These are phyloP conservation scores for Aristolochia fimbriata DNA, from an alignment of 164 flowering plant species.

Conservation along the genomic window DNA sequence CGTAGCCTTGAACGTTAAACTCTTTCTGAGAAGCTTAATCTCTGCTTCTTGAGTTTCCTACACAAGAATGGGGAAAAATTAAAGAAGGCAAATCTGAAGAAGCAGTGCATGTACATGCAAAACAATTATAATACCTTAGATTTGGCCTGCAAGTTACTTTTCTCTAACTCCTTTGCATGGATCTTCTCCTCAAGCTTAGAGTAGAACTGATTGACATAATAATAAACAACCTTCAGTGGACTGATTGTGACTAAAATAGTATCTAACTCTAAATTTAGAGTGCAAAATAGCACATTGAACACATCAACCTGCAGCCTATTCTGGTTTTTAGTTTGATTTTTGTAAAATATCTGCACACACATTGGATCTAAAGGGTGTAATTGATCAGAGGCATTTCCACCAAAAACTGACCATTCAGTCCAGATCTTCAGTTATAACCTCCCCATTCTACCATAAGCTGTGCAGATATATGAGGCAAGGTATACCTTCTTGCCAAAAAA, in stretches of 20 bases:
- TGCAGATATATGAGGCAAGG: background rate
- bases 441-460: conserved; percentile 2
- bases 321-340: too few species aligned
- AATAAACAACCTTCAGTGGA: too few species aligned
- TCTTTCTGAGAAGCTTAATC: conserved; percentile 71
- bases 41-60: conserved; percentile 92
- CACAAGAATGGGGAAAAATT: conserved; percentile 1
- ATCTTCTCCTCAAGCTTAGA: conserved; percentile 84
- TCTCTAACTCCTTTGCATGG: conserved; percentile 76
- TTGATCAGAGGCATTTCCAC: too few species aligned
- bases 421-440: background rate
- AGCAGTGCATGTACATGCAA: background rate
- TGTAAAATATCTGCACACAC: too few species aligned
- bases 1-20: conserved; percentile 78
- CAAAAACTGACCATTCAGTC: too few species aligned
- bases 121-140: conserved; percentile 47
- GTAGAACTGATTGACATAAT: conserved; percentile 44
- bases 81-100: background rate
- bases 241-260: too few species aligned
- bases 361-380: too few species aligned
- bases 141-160: conserved; percentile 64
- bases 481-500: background rate
- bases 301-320: too few species aligned
- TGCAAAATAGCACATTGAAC: too few species aligned
- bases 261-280: too few species aligned